Percentiles rank a stretch among this genome's conserved stretches.
These are phyloP conservation scores for Suillus weaverae DNA, from an alignment of 768 basidiomycete genomes.

Conservation along the genomic window DNA sequence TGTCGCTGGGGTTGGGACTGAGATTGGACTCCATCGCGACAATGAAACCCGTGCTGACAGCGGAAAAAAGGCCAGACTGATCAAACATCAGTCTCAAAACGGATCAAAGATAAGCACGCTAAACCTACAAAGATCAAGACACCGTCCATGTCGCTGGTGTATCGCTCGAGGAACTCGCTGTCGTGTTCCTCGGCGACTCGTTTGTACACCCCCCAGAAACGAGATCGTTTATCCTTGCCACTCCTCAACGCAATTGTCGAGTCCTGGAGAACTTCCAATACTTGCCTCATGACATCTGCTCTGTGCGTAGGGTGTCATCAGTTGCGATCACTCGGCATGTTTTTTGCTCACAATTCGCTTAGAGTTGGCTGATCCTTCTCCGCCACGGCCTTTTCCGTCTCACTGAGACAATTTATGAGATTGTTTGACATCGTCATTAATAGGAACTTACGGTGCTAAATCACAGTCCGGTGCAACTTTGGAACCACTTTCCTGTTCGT, in stretches of 20 bases:
- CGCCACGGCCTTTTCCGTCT: not conserved
- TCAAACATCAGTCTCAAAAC: not conserved
- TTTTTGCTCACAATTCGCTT: not conserved
- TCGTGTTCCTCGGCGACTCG: constrained; percentile 17
- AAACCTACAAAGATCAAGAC: constrained; percentile 22
- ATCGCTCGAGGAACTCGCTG: constrained; percentile 17
- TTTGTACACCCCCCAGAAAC: constrained; percentile 16
- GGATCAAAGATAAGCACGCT: not conserved
- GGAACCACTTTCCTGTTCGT: too few relatives aligned
- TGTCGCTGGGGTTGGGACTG: constrained; percentile 11
- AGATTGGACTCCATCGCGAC: constrained; percentile 11
- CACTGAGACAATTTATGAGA: not conserved
- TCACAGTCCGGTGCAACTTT: too few relatives aligned
- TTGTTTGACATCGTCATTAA: too few relatives aligned
- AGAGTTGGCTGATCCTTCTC: not conserved
- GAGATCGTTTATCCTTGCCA: not conserved
- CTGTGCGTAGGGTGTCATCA: not conserved
- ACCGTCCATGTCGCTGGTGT: constrained; percentile 17
- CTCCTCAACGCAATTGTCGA: not conserved
- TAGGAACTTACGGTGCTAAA: too few relatives aligned
- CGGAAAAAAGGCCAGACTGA: constrained; percentile 18
- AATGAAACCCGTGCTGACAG: constrained; percentile 14
- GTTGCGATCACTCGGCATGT: not conserved
- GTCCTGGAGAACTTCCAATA: not conserved
- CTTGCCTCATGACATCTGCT: not conserved